Base-by-base conservation (phyloP, 2,329 filamentous ascomycete genomes). In the Epichloe hybrida region DNA sequence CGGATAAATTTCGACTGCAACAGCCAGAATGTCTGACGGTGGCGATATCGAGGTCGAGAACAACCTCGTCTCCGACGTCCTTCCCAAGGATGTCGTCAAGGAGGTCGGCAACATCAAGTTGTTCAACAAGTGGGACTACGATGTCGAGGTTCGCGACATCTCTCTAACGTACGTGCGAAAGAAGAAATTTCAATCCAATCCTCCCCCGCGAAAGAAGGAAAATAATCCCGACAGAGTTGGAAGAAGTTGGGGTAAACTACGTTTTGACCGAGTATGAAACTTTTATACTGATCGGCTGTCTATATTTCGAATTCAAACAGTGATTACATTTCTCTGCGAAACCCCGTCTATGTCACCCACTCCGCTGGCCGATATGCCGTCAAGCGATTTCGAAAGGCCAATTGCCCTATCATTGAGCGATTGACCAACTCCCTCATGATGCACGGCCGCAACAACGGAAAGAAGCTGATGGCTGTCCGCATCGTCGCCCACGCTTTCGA, bases 371-470 rank as follows among this genome's bases (percentile, higher is more conserved):
- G 90, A 72, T 98, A 95, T 83, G 93, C 93, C 71, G 83, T 85
- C 77, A 98, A 98, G 89, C 86, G 94, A 71, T 98, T 98, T 88
- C 88, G 93, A 81, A 98, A 98, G 86, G 93, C 94, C 72, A 94
- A 97, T 83, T 98, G 93, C 88, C 93, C 93, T 68, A 97, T 98
- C 84, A 96, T 98, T 72, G 93, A 98, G 87, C 91, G 93, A 73
- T 85, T 98, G 66, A 98, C 93, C 82, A 98, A 98, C 87, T 97
- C 93, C 55, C 85, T 98, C 73, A 98, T 98, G 94, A 97, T 97
- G 91, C 95, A 98, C 85, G 93, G 93, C 76, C 93, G 93, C 78
- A 98, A 98, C 88, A 98, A 96, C 87, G 93, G 93, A 77, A 98
- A 98, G 87, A 98, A 98, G 88, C 84, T 97, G 71, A 96, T 95